Base-by-base conservation (phyloP, 768 basidiomycete species). In the Sarcomyxa edulis region DNA sequence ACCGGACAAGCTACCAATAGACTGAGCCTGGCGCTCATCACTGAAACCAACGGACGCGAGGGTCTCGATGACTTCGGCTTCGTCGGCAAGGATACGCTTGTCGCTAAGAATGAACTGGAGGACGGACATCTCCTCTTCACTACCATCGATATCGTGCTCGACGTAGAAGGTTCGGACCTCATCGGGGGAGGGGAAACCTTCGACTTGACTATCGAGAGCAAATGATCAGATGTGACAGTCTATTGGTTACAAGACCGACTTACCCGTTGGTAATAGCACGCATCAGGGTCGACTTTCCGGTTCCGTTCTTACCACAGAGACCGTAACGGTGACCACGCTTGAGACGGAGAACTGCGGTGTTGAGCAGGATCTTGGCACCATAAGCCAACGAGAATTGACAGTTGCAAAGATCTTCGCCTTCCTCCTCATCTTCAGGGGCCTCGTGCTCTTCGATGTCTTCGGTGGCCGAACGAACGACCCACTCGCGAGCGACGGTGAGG, bases 91-190 rank as follows among this genome's bases (percentile, higher is more conserved):
- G 52, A 96, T 74, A 55, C 94, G 93, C 58, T 79, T 81, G 67
- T 96, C 94, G 42, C 66, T 56, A 46, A 90, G 56, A 49, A 96
- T 93, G 71, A 93, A 96, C 61, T 88, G 68, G 42, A 93, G 74
- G 43, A 96, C 86, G 30, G 91, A 83, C 38, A 85, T 96, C 11
- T 89, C 87, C 45, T 78, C 94, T 64, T 96, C 94, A 58, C 80
- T 85, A 34, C 94, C 94, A 54, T 97, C 94, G 49, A 97, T 96
- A 61, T 97, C 94, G 74, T 97, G 94, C 74, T 95, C 94, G 59
- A 97, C 94, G 68, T 96, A 97, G 82, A 95, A 97, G 46, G 94
- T 97, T 61, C 94, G 91, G 59, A 97, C 94, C 58, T 93, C 85
- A 37, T 94, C 89, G 40, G 92, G 90, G 14, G 93, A 94, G 9